These are phyloP conservation scores for Aspergillus tanneri DNA, from an alignment of 2,329 filamentous ascomycete genomes.

Conservation along the genomic window DNA sequence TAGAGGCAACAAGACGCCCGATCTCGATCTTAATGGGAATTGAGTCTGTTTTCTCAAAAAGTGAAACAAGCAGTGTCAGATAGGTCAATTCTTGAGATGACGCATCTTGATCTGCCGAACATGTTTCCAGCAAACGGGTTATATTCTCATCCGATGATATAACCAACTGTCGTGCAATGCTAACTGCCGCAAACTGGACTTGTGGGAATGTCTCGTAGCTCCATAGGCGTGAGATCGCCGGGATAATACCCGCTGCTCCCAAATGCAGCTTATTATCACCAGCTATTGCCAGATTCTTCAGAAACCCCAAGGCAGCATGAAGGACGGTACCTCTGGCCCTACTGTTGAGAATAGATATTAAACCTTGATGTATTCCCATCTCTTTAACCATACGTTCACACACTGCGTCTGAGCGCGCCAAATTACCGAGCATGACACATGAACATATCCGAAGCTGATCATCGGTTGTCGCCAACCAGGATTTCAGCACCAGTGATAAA, in stretches of 20 bases:
- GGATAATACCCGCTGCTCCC: constrained; percentile 41
- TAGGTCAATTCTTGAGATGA: constrained; percentile 35
- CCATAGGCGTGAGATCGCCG: constrained; percentile 42
- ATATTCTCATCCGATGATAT: constrained; percentile 41
- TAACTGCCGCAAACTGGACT: constrained; percentile 46
- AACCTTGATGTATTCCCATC: constrained; percentile 39
- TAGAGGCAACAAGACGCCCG: constrained; percentile 46
- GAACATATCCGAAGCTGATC: constrained; percentile 49
- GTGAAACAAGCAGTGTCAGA: constrained; percentile 42
- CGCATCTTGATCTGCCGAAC: constrained; percentile 31
- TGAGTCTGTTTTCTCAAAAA: constrained; percentile 45
- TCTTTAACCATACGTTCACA: constrained; percentile 43
- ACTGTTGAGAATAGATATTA: constrained; percentile 42
- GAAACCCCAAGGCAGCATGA: constrained; percentile 46
- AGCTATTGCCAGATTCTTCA: constrained; percentile 50
- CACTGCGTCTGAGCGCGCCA: constrained; percentile 45
- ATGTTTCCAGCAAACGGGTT: constrained; percentile 33
- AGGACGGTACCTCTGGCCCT: constrained; percentile 43
- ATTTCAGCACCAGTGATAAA: constrained; percentile 37
- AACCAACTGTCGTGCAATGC: constrained; percentile 42
- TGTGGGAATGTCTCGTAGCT: constrained; percentile 44
- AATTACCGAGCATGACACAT: constrained; percentile 50
- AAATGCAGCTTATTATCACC: constrained; percentile 42
- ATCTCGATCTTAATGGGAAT: constrained; percentile 48
- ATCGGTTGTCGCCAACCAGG: constrained; percentile 41